phyloP scores from a whole-genome alignment of 352 stramenopile species.

The Phytophthora aleatoria region DNA sequence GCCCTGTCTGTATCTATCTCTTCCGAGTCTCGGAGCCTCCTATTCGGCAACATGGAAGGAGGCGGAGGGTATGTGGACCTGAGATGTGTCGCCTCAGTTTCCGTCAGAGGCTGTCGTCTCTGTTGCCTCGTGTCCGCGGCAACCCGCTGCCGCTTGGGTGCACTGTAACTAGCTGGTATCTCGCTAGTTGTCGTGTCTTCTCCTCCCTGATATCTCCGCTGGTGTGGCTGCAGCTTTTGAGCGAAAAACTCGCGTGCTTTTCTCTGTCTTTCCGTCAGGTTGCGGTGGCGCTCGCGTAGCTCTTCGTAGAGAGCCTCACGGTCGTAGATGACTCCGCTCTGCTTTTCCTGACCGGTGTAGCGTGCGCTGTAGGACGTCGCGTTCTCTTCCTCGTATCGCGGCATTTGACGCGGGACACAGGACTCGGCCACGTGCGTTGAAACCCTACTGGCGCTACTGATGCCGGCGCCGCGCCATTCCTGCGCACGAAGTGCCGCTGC shows the following conservation, averaged over 20 bases:
- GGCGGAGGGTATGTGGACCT: neutral
- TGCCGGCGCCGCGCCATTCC: conserved; percentile 15
- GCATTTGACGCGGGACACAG: conserved; percentile 2
- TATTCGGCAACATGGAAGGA: neutral
- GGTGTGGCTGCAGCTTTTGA: conserved; percentile 1
- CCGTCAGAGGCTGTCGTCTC: neutral
- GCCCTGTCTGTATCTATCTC: too few relatives aligned
- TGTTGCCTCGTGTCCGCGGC: neutral
- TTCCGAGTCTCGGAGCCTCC: too few relatives aligned
- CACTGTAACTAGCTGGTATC: neutral
- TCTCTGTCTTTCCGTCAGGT: conserved; percentile 21
- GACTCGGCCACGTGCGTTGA: too few relatives aligned
- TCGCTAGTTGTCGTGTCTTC: neutral
- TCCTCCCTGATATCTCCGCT: neutral
- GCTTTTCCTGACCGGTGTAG: conserved; percentile 2
- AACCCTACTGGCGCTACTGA: too few relatives aligned
- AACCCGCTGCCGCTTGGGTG: conserved; percentile 2
- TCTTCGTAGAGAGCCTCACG: conserved; percentile 26
- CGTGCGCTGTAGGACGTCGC: neutral
- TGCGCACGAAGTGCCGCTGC: conserved; percentile 26
- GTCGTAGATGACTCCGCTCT: neutral
- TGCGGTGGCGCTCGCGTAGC: conserved; percentile 27
- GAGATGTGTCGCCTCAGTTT: neutral
- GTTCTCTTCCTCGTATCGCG: conserved; percentile 7
- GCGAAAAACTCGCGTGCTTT: conserved; percentile 20